Percentiles rank a stretch among this genome's conserved stretches.
Conservation (phyloP, 176 grass and related monocot species). For the Oryza meridionalis region DNA sequence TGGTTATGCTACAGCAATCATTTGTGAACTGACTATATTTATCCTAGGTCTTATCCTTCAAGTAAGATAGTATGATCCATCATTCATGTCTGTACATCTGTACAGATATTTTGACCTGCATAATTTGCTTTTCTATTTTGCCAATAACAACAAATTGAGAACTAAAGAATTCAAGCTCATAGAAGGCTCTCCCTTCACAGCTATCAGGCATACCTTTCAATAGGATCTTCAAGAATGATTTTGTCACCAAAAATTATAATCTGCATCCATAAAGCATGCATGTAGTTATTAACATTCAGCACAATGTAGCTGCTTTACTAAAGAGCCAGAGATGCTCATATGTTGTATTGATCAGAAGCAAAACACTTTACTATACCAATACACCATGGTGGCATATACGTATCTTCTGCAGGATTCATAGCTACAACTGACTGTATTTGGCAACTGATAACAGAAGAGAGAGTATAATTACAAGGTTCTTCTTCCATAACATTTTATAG, state of each 20-base stretch:
- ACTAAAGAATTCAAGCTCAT: constrained; percentile 7
- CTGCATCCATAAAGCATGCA: constrained; percentile 51
- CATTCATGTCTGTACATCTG: not conserved
- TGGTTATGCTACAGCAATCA: constrained; percentile 2
- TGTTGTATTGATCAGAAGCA: not conserved
- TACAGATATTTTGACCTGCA: not conserved
- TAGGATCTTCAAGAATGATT: constrained; percentile 80
- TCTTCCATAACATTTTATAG: not conserved
- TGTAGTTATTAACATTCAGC: constrained; percentile 26
- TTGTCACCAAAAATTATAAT: constrained; percentile 92
- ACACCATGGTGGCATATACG: not conserved
- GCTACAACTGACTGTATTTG: not conserved
- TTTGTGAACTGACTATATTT: constrained; percentile 24
- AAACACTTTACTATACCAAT: not conserved
- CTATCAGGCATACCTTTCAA: constrained; percentile 64
- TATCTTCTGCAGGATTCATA: not conserved
- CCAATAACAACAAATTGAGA: constrained; percentile 18
- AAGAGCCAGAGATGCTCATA: not conserved
- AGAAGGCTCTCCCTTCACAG: constrained; percentile 16
- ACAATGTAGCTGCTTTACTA: not conserved
- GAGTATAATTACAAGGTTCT: not conserved
- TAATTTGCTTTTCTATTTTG: constrained; percentile 24
- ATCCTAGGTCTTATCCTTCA: constrained; percentile 29
- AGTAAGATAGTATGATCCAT: constrained; percentile 17
- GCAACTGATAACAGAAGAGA: not conserved